Evolutionary conservation across 768 basidiomycete genomes (phyloP).

Genomic region (Thelephora aurantiotincta): DNA sequence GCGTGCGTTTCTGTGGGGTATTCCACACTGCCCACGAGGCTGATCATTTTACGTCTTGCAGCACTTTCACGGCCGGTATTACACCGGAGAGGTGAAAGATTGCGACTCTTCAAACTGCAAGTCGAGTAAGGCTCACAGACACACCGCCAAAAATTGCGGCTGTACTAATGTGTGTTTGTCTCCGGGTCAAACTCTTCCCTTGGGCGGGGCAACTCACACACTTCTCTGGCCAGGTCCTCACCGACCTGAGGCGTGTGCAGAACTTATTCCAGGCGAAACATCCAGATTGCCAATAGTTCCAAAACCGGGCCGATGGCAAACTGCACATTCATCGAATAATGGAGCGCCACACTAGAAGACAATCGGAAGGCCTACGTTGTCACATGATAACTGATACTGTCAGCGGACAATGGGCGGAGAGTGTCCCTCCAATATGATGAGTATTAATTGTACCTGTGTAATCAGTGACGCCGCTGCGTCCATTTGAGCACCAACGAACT

Average conservation of each 20-base stretch:
- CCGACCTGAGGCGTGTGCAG: slow-evolving; percentile 22
- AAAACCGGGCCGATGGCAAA: too few relatives aligned
- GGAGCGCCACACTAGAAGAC: too few relatives aligned
- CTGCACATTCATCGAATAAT: too few relatives aligned
- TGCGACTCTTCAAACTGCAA: slow-evolving; percentile 19
- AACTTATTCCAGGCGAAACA: slow-evolving; percentile 21
- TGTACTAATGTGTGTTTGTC: slow-evolving; percentile 14
- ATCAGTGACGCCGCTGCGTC: too few relatives aligned
- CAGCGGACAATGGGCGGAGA: too few relatives aligned
- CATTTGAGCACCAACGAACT: too few relatives aligned
- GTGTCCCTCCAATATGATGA: too few relatives aligned
- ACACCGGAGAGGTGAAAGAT: slow-evolving; percentile 18
- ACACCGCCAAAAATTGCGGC: slow-evolving; percentile 21
- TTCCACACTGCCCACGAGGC: neutral
- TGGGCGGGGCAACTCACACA: neutral
- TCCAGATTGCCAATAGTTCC: slow-evolving; percentile 16
- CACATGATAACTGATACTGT: too few relatives aligned
- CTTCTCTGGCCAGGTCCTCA: slow-evolving; percentile 16
- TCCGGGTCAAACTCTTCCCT: neutral
- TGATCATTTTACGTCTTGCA: slow-evolving; percentile 3
- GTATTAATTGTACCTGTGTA: too few relatives aligned
- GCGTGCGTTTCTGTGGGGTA: slow-evolving; percentile 11
- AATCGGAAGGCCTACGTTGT: too few relatives aligned
- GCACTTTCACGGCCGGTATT: slow-evolving; percentile 26
- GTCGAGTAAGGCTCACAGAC: slow-evolving; percentile 20